Evolutionary conservation across 768 basidiomycete genomes (phyloP).

Genomic region (Podaxis sp.): DNA sequence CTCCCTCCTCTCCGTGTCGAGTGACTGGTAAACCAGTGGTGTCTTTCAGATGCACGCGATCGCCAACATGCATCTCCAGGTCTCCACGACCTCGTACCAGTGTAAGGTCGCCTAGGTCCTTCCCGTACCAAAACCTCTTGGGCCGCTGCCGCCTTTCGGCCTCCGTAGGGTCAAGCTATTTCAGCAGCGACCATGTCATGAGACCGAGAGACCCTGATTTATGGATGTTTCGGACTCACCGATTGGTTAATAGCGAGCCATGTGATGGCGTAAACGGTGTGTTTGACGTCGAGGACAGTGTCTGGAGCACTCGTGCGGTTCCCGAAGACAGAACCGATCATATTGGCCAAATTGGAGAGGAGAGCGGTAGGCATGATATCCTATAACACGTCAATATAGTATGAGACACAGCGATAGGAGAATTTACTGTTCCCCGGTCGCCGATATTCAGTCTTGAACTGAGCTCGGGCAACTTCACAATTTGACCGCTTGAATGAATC

Average conservation of each 20-base stretch:
- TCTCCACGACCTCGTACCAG: conserved; percentile 62
- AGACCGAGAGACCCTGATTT: not conserved
- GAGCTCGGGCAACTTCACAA: conserved; percentile 77
- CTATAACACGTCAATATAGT: conserved; percentile 30
- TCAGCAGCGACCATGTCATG: conserved; percentile 9
- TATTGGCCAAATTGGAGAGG: conserved; percentile 36
- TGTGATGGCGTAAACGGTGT: conserved; percentile 75
- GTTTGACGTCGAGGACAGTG: conserved; percentile 70
- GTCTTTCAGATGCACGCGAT: conserved; percentile 64
- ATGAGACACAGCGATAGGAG: conserved; percentile 10
- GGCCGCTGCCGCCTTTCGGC: conserved; percentile 66
- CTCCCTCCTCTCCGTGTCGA: conserved; percentile 55
- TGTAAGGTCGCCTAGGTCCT: conserved; percentile 62
- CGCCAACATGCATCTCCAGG: conserved; percentile 69
- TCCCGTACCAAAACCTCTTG: conserved; percentile 70
- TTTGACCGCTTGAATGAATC: conserved; percentile 50
- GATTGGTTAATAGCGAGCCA: conserved; percentile 91
- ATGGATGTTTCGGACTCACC: conserved; percentile 39
- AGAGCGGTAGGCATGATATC: conserved; percentile 62
- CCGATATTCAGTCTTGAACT: conserved; percentile 76
- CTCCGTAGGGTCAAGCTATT: conserved; percentile 58
- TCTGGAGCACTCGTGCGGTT: conserved; percentile 47
- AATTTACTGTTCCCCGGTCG: conserved; percentile 67
- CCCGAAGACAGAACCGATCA: conserved; percentile 47
- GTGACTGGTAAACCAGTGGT: conserved; percentile 49